phyloP scores from a whole-genome alignment of 2,329 filamentous ascomycete genomes.

The Trichoderma asperellum region DNA sequence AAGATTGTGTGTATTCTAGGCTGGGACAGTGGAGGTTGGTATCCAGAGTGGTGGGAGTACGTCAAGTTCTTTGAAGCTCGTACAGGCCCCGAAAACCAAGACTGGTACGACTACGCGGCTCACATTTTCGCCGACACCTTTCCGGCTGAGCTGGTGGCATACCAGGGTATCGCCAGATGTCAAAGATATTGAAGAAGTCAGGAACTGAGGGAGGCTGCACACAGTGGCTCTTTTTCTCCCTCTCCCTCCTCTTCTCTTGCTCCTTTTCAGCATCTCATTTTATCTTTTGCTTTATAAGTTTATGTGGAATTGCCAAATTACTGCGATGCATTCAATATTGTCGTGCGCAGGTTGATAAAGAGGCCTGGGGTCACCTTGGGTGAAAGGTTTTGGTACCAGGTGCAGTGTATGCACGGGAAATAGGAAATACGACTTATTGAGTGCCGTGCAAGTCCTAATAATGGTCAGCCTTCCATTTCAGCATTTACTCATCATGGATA shows the following conservation, averaged over 20 bases:
- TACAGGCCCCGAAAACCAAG: constrained; percentile 35
- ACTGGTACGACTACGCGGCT: constrained; percentile 41
- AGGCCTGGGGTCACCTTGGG: not conserved
- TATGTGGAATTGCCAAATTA: not conserved
- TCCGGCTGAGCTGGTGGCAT: constrained; percentile 37
- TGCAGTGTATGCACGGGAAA: not conserved
- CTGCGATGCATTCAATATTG: not conserved
- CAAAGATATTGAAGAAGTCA: constrained; percentile 32
- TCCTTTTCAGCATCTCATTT: not conserved
- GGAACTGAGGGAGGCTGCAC: not conserved
- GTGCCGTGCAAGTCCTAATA: not conserved
- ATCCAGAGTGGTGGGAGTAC: constrained; percentile 44
- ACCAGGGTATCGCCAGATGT: constrained; percentile 40
- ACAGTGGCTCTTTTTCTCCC: not conserved
- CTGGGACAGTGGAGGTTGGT: constrained; percentile 41
- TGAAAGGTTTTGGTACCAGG: not conserved
- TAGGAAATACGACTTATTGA: not conserved
- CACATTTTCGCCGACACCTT: constrained; percentile 37
- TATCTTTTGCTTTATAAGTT: not conserved
- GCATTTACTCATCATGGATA: not conserved
- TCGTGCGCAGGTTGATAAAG: not conserved
- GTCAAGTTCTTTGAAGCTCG: constrained; percentile 42
- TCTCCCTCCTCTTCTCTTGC: constrained; percentile 26
- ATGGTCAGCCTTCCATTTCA: not conserved
- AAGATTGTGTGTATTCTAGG: constrained; percentile 37